These are phyloP conservation scores for Elsinoe australis DNA, from an alignment of 2,329 filamentous ascomycete genomes.

Conservation along the genomic window DNA sequence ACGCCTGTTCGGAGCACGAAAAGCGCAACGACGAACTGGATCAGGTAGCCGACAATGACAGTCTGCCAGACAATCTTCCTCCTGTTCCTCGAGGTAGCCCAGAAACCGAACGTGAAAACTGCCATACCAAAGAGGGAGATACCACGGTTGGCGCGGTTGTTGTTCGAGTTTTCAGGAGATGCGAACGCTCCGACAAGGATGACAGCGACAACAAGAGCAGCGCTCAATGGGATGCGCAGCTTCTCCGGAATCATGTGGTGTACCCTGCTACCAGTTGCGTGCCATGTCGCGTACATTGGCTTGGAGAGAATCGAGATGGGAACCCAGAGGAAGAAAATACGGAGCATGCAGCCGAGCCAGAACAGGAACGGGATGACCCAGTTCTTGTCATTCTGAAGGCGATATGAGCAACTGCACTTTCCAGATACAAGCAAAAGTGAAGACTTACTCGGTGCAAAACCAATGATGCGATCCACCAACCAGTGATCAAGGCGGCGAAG, in stretches of 20 bases:
- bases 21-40: conserved; percentile 79
- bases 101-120: conserved; percentile 62
- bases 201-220: conserved; percentile 56
- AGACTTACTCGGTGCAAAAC: conserved; percentile 53
- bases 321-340: conserved; percentile 66
- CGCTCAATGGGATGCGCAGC: conserved; percentile 56
- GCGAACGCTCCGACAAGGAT: conserved; percentile 73
- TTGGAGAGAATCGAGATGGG: conserved; percentile 58
- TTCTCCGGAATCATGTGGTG: conserved; percentile 59
- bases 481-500: conserved; percentile 12
- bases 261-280: conserved; percentile 52
- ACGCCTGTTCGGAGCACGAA: conserved; percentile 76
- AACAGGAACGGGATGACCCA: conserved; percentile 81
- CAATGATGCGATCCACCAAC: conserved; percentile 71
- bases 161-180: conserved; percentile 62
- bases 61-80: conserved; percentile 45
- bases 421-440: no score
- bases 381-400: conserved; percentile 51
- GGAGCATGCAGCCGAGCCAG: conserved; percentile 65
- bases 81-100: conserved; percentile 62
- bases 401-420: not conserved
- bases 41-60: conserved; percentile 77
- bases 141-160: conserved; percentile 71
- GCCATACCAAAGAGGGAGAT: conserved; percentile 71
- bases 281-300: conserved; percentile 62